phyloP scores from a whole-genome alignment of 2,329 filamentous ascomycete species.

The Zasmidium angulare region DNA sequence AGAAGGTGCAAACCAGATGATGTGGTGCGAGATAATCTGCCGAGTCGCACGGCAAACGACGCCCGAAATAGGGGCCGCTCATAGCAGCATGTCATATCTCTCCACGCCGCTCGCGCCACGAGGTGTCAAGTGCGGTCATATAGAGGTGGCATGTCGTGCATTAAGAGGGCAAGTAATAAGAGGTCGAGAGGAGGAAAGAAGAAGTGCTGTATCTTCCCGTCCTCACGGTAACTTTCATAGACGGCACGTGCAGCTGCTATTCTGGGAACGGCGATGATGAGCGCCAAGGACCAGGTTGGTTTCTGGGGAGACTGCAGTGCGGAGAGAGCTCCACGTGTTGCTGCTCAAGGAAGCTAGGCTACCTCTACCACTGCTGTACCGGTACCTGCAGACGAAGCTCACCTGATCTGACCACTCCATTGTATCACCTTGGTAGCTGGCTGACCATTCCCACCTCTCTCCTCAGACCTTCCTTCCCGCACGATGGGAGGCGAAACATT shows the following conservation, averaged over 20 bases:
- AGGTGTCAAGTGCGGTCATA: not conserved
- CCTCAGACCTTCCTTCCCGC: not conserved
- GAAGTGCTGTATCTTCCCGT: not conserved
- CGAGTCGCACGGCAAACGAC: not conserved
- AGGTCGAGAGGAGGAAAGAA: not conserved
- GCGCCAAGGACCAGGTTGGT: not conserved
- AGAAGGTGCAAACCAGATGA: not conserved
- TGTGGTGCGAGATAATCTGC: not conserved
- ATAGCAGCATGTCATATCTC: not conserved
- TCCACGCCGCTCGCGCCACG: not conserved
- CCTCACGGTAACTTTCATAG: not conserved
- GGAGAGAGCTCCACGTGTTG: not conserved
- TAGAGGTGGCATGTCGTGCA: not conserved
- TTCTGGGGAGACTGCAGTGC: not conserved
- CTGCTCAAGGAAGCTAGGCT: too few species aligned
- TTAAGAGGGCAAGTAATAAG: not conserved
- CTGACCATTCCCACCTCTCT: not conserved
- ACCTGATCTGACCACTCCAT: not conserved
- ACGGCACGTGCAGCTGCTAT: not conserved
- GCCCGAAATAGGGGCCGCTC: not conserved
- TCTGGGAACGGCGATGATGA: not conserved
- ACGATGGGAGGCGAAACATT: slow-evolving; percentile 41
- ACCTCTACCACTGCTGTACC: too few species aligned
- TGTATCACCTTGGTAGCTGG: not conserved
- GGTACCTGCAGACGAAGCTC: slow-evolving; percentile 1